A percentile compares a stretch with the other conserved stretches of the same genome.
Conservation (phyloP, 306 rosid species). For the Begonia fuchsioides region DNA sequence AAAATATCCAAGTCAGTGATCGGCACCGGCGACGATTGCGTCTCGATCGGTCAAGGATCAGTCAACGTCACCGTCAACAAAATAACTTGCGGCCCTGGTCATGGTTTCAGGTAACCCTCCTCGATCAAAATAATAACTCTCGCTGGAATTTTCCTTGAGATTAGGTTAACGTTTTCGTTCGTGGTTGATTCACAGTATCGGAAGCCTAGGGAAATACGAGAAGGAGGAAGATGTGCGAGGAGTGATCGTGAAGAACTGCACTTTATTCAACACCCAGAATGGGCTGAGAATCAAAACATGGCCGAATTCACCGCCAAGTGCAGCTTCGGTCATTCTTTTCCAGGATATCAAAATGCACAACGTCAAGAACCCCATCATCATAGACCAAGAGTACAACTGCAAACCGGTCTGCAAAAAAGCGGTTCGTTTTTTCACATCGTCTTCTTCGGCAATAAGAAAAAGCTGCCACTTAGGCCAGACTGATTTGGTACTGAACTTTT, state of each 20-base stretch:
- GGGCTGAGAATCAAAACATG: conserved; percentile 43
- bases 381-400: conserved; percentile 40
- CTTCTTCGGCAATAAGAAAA: background rate
- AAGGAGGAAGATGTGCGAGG: conserved; percentile 17
- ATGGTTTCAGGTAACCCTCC: conserved; percentile 11
- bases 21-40: conserved; percentile 37
- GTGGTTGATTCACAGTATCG: conserved; percentile 2
- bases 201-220: conserved; percentile 17
- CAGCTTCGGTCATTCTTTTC: conserved; percentile 14
- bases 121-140: background rate
- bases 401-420: conserved; percentile 3
- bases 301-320: conserved; percentile 14
- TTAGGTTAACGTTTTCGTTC: background rate
- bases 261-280: conserved; percentile 10
- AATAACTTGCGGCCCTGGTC: conserved; percentile 15
- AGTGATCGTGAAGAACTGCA: conserved; percentile 19
- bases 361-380: conserved; percentile 22
- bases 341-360: conserved; percentile 25
- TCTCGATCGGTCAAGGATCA: conserved; percentile 13
- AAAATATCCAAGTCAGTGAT: conserved; percentile 20
- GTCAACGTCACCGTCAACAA: conserved; percentile 4
- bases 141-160: background rate
- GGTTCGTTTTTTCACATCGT: background rate
- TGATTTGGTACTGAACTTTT: background rate
- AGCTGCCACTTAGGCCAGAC: no score